Conservation (phyloP, 306 rosid species). For the Carpinus fangiana region DNA sequence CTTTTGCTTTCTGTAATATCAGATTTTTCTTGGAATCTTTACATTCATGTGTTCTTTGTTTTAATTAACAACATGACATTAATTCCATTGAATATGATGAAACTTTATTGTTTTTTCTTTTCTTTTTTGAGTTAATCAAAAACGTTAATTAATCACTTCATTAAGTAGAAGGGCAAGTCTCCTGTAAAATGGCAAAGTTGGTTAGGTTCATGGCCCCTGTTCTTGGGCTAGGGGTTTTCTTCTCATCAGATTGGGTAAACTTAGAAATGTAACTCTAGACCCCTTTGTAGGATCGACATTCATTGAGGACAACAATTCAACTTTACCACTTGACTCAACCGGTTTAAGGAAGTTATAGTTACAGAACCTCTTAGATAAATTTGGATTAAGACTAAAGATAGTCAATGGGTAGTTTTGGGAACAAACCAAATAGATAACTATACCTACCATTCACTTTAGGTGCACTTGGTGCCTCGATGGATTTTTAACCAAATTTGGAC, state of each 20-base stretch:
- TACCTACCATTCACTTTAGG: neutral
- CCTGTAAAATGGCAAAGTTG: neutral
- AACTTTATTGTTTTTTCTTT: conserved; percentile 13
- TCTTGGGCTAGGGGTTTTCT: neutral
- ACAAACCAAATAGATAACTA: neutral
- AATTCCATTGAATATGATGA: conserved; percentile 35
- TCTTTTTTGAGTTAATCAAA: neutral
- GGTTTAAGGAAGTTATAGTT: neutral
- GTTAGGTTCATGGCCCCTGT: neutral
- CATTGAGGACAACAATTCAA: neutral
- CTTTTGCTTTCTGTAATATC: conserved; percentile 48
- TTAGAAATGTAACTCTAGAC: neutral
- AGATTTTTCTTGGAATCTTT: conserved; percentile 42
- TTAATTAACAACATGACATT: conserved; percentile 31
- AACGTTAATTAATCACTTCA: neutral
- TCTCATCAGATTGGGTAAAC: neutral
- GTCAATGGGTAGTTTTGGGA: neutral
- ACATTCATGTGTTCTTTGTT: conserved; percentile 38
- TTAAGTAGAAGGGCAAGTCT: neutral
- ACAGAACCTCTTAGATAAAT: neutral
- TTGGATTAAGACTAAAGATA: neutral
- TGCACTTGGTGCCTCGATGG: neutral
- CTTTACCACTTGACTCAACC: neutral
- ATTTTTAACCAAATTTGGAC: neutral
- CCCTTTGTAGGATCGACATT: neutral